Conservation (phyloP, 495 filamentous ascomycete species). For the Aeminium ludgeri region DNA sequence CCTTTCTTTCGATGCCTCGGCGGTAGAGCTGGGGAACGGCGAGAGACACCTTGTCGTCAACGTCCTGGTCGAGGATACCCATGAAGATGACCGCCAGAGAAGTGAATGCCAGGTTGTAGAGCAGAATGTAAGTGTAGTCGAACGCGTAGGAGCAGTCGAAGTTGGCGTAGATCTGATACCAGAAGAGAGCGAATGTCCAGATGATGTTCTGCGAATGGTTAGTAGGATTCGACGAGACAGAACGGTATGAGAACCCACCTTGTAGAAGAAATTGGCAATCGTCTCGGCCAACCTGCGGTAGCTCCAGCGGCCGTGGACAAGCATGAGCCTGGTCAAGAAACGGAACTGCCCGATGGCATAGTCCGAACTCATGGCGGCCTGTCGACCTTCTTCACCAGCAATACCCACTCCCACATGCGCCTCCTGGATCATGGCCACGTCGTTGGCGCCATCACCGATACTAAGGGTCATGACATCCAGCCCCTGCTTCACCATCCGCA, state of each 20-base stretch:
- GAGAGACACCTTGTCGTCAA: constrained; percentile 81
- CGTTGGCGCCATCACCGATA: constrained; percentile 94
- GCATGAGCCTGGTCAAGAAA: constrained; percentile 74
- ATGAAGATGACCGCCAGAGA: constrained; percentile 91
- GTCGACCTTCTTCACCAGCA: constrained; percentile 89
- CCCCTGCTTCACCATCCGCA: constrained; percentile 82
- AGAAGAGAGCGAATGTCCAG: constrained; percentile 95
- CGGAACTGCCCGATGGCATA: constrained; percentile 98
- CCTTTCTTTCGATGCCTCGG: constrained; percentile 85
- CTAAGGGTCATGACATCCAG: constrained; percentile 95
- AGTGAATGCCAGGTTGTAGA: constrained; percentile 95
- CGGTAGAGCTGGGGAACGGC: constrained; percentile 92
- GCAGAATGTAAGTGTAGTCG: constrained; percentile 91
- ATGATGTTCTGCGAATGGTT: constrained; percentile 59
- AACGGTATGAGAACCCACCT: constrained; percentile 43
- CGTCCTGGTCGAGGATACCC: constrained; percentile 95
- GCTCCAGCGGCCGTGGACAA: constrained; percentile 94
- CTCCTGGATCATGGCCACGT: constrained; percentile 99
- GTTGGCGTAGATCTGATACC: constrained; percentile 91
- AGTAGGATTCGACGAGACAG: constrained; percentile 11
- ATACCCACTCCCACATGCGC: constrained; percentile 97
- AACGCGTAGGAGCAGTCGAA: constrained; percentile 93
- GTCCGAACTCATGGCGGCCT: constrained; percentile 97
- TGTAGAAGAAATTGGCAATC: constrained; percentile 99
- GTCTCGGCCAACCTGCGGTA: constrained; percentile 86